Base-by-base conservation (phyloP, 257 asterid species). In the Gentiana dahurica region DNA sequence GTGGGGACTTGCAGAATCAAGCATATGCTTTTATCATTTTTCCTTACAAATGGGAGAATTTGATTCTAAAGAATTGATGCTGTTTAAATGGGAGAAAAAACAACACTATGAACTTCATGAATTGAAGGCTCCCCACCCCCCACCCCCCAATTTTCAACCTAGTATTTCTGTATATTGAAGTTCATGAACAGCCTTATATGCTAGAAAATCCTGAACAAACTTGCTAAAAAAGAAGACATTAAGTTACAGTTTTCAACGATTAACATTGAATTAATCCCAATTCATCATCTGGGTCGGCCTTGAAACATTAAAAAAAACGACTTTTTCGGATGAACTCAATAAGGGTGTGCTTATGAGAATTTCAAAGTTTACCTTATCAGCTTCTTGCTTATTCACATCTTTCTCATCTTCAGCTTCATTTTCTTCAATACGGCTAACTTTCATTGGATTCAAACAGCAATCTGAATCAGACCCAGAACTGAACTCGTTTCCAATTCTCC, bases 351-450 rank as follows among this genome's bases (percentile, higher is more conserved):
- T 34, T 43, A 41, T 4, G 3, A 51, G 45, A 37, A 32, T 6
- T 1, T 1, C 10, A 46, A 53, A 36, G 2, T 7, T 37, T 75
- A 85, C 95, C 95, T 72, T 68, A 37, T 75, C 74, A 53, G 63
- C 34, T 49, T 64, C 79, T 55, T 36, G 67, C 56, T 63, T 74
- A 53, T 67, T 67, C 36, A 62, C 75, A 57, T 59, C 68, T 57
- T 52, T 65, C 34, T 59, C 74, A 46, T 62, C 73, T 54, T 60
- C 77, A 15, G 56, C 68, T 64, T 61, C 73, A 34, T 59, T 64
- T 44, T 50, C 65, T 44, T 52, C 77, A 15, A n/a, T 61, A 51
- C 54, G 43, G 54, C 58, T 60, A 7, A 53, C 57, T 55, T 66
- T 67, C 32, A 13, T 54, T 11, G 55, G 57, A 15, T 69, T 74